Percentiles rank a stretch among this genome's conserved stretches.
Evolutionary conservation across 192 early-diverging fungal species (phyloP).

Genomic region (Diversispora epigaea): DNA sequence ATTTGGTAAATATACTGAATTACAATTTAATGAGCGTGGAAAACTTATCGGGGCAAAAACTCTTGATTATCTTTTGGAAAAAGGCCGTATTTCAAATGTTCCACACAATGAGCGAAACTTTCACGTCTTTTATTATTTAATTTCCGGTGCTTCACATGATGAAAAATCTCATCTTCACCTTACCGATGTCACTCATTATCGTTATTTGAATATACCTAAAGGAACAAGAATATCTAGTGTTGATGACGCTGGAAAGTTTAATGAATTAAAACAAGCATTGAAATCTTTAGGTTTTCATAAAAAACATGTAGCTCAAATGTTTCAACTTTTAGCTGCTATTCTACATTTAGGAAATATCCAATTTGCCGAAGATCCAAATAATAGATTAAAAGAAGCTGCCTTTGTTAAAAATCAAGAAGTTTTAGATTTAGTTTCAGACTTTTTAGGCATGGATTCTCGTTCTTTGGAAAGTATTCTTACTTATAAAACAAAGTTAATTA

Average conservation of each 20-base stretch:
- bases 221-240: constrained; percentile 55
- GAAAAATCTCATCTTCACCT: constrained; percentile 77
- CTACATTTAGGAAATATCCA: constrained; percentile 86
- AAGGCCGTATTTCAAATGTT: constrained; percentile 66
- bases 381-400: constrained; percentile 68
- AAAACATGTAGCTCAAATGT: constrained; percentile 81
- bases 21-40: constrained; percentile 92
- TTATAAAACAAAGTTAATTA: constrained; percentile 78
- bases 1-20: constrained; percentile 81
- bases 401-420: constrained; percentile 73
- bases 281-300: constrained; percentile 81
- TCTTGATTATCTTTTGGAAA: constrained; percentile 88
- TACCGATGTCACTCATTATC: constrained; percentile 59
- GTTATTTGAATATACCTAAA: constrained; percentile 56
- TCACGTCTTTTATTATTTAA: constrained; percentile 93
- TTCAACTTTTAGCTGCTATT: constrained; percentile 80
- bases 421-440: constrained; percentile 74
- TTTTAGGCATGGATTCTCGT: constrained; percentile 75
- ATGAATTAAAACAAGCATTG: constrained; percentile 75
- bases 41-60: constrained; percentile 84
- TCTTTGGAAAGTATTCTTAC: constrained; percentile 77
- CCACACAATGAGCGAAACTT: constrained; percentile 78
- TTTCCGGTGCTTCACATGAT: constrained; percentile 77
- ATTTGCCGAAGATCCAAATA: constrained; percentile 64
- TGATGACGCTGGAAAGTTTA: constrained; percentile 63